A percentile compares a stretch with the other conserved stretches of the same genome.
Conservation (phyloP, 306 rosid species). For the Abrus precatorius region DNA sequence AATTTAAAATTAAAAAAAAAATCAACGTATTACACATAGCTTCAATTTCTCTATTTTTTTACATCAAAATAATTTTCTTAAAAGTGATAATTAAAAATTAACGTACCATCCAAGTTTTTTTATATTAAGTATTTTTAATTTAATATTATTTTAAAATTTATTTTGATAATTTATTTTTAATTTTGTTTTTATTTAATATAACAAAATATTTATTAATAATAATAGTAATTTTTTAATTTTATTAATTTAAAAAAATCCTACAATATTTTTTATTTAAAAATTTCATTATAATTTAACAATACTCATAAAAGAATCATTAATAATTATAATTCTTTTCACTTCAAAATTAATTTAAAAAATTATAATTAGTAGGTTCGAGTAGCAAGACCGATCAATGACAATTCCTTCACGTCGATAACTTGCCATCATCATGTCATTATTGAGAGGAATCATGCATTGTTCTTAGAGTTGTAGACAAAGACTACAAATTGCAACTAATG, state of each 20-base stretch:
- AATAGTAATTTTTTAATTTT: neutral
- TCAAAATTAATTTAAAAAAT: constrained; percentile 1
- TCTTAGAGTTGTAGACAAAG: neutral
- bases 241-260: neutral
- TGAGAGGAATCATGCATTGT: constrained; percentile 25
- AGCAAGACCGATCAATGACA: neutral
- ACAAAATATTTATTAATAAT: neutral
- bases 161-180: too few relatives aligned
- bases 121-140: too few relatives aligned
- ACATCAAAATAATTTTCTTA: too few relatives aligned
- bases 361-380: neutral
- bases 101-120: too few relatives aligned
- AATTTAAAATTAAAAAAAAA: too few relatives aligned
- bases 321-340: too few relatives aligned
- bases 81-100: too few relatives aligned
- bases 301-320: too few relatives aligned
- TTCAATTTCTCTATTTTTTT: too few relatives aligned
- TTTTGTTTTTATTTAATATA: neutral
- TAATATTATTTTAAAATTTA: too few relatives aligned
- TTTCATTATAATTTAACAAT: neutral
- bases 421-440: neutral
- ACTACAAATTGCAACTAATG: neutral
- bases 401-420: neutral
- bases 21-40: too few relatives aligned
- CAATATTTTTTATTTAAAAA: neutral